These are phyloP conservation scores for Alisma plantagoaquatica DNA, from an alignment of 106 monocot species.

Conservation along the genomic window DNA sequence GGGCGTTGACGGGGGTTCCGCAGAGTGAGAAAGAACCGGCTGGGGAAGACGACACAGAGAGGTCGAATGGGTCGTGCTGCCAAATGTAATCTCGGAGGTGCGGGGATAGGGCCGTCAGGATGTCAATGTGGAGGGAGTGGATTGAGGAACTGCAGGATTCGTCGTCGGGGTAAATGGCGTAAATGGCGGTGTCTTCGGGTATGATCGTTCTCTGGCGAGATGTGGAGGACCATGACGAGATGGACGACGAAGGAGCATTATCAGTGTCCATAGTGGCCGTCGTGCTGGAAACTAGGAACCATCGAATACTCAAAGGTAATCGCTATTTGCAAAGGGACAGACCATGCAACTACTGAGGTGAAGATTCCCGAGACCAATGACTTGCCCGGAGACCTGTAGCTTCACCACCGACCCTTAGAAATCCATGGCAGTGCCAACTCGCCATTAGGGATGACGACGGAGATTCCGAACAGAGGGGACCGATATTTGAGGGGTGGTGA, in stretches of 20 bases:
- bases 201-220: slow-evolving; percentile 9
- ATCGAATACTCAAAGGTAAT: too few relatives aligned
- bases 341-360: too few relatives aligned
- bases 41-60: slow-evolving; percentile 26
- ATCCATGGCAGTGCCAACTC: too few relatives aligned
- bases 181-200: slow-evolving; percentile 43
- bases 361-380: too few relatives aligned
- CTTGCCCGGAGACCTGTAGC: too few relatives aligned
- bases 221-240: slow-evolving; percentile 13
- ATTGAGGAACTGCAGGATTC: slow-evolving; percentile 3
- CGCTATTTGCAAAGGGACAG: too few relatives aligned
- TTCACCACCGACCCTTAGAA: too few relatives aligned
- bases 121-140: slow-evolving; percentile 26
- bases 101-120: slow-evolving; percentile 20
- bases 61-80: slow-evolving; percentile 63
- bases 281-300: too few relatives aligned
- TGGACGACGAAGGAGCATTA: slow-evolving; percentile 23
- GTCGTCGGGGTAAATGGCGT: slow-evolving; percentile 27
- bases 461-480: too few relatives aligned
- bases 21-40: slow-evolving; percentile 26
- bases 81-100: slow-evolving; percentile 46
- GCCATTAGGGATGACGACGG: too few relatives aligned
- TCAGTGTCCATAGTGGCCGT: background rate
- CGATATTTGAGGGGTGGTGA: too few relatives aligned
- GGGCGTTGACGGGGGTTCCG: slow-evolving; percentile 16